Evolutionary conservation across 73 alveolate species (phyloP), one percentile per base, ranked within the genome.

Genomic region (Paramecium primaurelia): DNA sequence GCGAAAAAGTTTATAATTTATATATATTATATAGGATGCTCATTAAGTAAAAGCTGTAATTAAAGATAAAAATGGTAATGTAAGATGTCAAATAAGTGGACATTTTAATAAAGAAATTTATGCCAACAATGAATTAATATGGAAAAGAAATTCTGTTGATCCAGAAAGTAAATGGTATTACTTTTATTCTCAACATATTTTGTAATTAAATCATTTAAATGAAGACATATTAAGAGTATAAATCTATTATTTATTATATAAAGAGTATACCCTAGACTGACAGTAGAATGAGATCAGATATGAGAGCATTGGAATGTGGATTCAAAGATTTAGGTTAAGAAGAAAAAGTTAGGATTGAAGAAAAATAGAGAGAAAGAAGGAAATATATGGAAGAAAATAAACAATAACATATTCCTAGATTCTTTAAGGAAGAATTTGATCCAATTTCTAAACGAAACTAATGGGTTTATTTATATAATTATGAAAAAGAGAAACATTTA

Each of bases 311-410:
- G 18, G 87, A 73, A 44, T 22, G 26, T 73, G 87, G 68, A 16
- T 73, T 36, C 18, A 73, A 73, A 16, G 68, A 73, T 37, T 14
- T 73, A 18, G 87, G 68, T 37, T 73, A 73, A n/a, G 87, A 73
- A 22, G 87, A 73, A 73, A 73, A 73, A 73, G 51, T 37, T 10
- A 73, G 87, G 37, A 37, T 73, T 16, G 87, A 73, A 73, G 87
- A 73, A 40, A 73, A 73, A 16, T 40, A 73, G 18, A 73, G 87
- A n/a, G 87, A 73, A 73, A n/a, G 42, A 37, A 32, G 87, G 40
- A 73, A 73, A 18, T 18, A 37, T 12, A 73, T 73, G 68, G 87
- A 73, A 36, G 87, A 34, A 37, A 73, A 73, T 6, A 73, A 36
- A 37, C 16, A 37, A 73, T 25, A 73, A 16, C 87, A 73, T 36